A percentile compares a stretch with the other conserved stretches of the same genome.
phyloP scores from a whole-genome alignment of 2,329 filamentous ascomycete genomes.

The Scedosporium boydii region DNA sequence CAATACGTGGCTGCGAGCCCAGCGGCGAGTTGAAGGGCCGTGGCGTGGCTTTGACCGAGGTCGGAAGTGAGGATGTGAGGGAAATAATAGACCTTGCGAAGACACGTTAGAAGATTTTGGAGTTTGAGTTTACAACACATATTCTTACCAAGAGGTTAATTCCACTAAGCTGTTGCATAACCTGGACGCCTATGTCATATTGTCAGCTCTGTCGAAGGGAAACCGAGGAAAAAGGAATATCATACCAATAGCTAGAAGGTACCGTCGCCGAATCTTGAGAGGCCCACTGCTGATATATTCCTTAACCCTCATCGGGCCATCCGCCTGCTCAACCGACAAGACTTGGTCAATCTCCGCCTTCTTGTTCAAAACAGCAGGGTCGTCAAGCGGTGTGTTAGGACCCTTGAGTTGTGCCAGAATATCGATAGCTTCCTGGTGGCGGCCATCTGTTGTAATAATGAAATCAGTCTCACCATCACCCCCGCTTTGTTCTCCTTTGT shows the following conservation, averaged over 20 bases:
- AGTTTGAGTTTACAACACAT: slow-evolving; percentile 28
- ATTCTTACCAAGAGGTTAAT: slow-evolving; percentile 36
- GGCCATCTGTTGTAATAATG: slow-evolving; percentile 19
- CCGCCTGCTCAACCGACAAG: not conserved
- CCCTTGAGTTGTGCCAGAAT: slow-evolving; percentile 30
- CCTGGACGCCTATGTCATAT: not conserved
- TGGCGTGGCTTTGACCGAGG: slow-evolving; percentile 30
- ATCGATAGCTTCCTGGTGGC: slow-evolving; percentile 25
- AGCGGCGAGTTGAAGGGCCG: slow-evolving; percentile 41
- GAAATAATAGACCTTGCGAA: slow-evolving; percentile 51
- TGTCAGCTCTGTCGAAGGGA: slow-evolving; percentile 16
- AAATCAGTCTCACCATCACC: not conserved
- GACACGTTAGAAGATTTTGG: slow-evolving; percentile 54
- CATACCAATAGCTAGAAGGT: not conserved
- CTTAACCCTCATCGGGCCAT: slow-evolving; percentile 42
- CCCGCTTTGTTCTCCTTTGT: not conserved
- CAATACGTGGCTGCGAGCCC: slow-evolving; percentile 40
- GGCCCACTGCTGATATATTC: slow-evolving; percentile 53
- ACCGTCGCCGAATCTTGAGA: slow-evolving; percentile 34
- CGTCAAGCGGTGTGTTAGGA: slow-evolving; percentile 50
- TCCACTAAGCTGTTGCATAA: slow-evolving; percentile 48
- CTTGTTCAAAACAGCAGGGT: slow-evolving; percentile 21
- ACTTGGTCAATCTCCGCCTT: slow-evolving; percentile 25
- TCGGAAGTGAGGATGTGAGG: slow-evolving; percentile 44
- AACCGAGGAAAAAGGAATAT: not conserved